A percentile compares a stretch with the other conserved stretches of the same genome.
Conservation (phyloP, 108 stramenopile genomes). For the Mediolabrus comicus region DNA sequence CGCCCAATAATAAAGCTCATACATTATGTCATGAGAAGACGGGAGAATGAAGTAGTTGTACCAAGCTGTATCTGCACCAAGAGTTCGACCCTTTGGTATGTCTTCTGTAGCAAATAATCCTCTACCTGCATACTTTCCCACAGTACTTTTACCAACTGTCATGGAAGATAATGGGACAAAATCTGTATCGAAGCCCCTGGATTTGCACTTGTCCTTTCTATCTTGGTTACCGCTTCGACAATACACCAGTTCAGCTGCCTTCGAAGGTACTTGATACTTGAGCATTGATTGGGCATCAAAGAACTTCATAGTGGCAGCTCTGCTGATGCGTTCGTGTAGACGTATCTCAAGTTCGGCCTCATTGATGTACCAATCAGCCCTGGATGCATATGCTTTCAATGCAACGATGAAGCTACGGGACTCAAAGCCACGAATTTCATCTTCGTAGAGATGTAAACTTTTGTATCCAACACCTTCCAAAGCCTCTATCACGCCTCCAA, state of each 20-base stretch:
- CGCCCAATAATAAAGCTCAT: background rate
- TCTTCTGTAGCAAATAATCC: slow-evolving; percentile 32
- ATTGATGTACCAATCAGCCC: slow-evolving; percentile 42
- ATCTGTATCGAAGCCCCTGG: slow-evolving; percentile 16
- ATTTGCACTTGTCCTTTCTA: background rate
- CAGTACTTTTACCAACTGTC: slow-evolving; percentile 22
- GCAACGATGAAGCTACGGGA: slow-evolving; percentile 42
- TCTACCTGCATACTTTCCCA: slow-evolving; percentile 41
- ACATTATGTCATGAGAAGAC: slow-evolving; percentile 6
- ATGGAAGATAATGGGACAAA: slow-evolving; percentile 20
- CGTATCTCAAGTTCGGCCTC: slow-evolving; percentile 46
- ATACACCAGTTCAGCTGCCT: background rate
- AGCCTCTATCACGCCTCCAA: slow-evolving; percentile 17
- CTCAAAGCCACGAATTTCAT: slow-evolving; percentile 38
- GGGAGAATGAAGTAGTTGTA: slow-evolving; percentile 28
- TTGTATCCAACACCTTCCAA: slow-evolving; percentile 47
- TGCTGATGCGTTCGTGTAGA: background rate
- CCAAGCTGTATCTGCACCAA: slow-evolving; percentile 32
- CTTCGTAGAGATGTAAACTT: slow-evolving; percentile 47
- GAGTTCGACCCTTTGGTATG: slow-evolving; percentile 7
- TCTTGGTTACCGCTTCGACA: too few relatives aligned
- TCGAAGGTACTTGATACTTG: background rate
- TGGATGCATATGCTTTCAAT: slow-evolving; percentile 32
- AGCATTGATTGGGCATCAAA: background rate
- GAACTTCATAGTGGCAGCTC: background rate